Base-by-base conservation (phyloP, 495 filamentous ascomycete species). In the Extremus antarcticus region DNA sequence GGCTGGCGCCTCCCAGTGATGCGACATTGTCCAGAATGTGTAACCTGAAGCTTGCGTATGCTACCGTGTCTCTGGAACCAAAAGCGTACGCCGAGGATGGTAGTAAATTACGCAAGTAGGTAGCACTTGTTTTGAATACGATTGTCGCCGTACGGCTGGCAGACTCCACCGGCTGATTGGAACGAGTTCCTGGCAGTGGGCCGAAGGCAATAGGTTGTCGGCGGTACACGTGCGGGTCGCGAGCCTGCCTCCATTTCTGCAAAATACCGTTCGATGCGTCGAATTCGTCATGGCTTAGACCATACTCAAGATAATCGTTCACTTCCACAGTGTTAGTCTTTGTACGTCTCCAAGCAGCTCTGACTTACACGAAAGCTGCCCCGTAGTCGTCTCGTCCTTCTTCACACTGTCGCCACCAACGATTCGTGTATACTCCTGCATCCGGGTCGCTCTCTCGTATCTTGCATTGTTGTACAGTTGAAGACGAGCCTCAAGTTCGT, bases 231-330 rank as follows among this genome's bases (percentile, higher is more conserved):
- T 70, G 65, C 0, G 72, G 65, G 19, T 65, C 71, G 21, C 72
- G 67, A 1, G 64, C 47, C 70, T 73, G 73, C 4, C 64, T 62
- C 56, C 72, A 73, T 48, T 76, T 69, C 2, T 70, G 72, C 8
- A 84, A 68, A 25, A 71, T 57, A 43, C 78, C 72, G 1, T 66
- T 67, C 1, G 79, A 73, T 55, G 78, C 64, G 59, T 83, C 77
- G 54, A 70, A 75, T 50, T 81, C 80, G 55, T 83, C 79, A 58
- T 82, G 77, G 25, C 75, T 74, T 57, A 79, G 79, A 54, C 78
- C 80, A 55, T 82, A 80, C 23, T 63, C 60, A 16, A 72, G 71
- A 60, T 75, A 80, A 4, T 59, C 58, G 46, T 66, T 66, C 60
- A 79, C 77, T 77, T 56, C n/a, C 40, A 46, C 48, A 56, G n/a